These are phyloP conservation scores for Tricholoma hemisulphureum DNA, from an alignment of 768 basidiomycete species.

Conservation along the genomic window DNA sequence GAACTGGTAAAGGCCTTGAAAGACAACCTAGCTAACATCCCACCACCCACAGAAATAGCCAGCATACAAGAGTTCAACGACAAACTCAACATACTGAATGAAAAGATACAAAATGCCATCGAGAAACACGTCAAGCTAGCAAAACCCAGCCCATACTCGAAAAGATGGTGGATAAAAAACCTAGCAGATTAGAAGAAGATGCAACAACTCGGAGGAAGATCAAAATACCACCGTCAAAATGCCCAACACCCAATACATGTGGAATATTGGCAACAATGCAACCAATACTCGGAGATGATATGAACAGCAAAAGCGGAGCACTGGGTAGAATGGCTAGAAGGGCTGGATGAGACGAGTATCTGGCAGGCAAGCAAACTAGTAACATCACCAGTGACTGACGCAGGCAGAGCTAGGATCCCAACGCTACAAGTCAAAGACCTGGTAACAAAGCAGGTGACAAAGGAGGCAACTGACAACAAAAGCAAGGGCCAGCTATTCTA, in stretches of 20 bases:
- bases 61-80: not conserved
- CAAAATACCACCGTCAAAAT: too few relatives aligned
- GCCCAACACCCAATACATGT: too few relatives aligned
- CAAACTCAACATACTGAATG: not conserved
- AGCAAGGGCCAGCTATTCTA: not conserved
- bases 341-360: too few relatives aligned
- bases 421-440: not conserved
- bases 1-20: not conserved
- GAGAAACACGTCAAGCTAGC: too few relatives aligned
- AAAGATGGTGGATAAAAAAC: too few relatives aligned
- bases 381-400: too few relatives aligned
- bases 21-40: not conserved
- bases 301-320: not conserved
- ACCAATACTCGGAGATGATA: too few relatives aligned
- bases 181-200: too few relatives aligned
- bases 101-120: not conserved
- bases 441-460: not conserved
- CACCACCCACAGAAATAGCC: not conserved
- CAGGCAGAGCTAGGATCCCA: too few relatives aligned
- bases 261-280: too few relatives aligned
- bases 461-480: not conserved
- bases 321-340: not conserved
- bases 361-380: too few relatives aligned
- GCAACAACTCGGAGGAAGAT: too few relatives aligned
- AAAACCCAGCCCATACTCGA: conserved; percentile 6